Base-by-base conservation (phyloP, 805 yeast species). In the Metschnikowia arizonensis region DNA sequence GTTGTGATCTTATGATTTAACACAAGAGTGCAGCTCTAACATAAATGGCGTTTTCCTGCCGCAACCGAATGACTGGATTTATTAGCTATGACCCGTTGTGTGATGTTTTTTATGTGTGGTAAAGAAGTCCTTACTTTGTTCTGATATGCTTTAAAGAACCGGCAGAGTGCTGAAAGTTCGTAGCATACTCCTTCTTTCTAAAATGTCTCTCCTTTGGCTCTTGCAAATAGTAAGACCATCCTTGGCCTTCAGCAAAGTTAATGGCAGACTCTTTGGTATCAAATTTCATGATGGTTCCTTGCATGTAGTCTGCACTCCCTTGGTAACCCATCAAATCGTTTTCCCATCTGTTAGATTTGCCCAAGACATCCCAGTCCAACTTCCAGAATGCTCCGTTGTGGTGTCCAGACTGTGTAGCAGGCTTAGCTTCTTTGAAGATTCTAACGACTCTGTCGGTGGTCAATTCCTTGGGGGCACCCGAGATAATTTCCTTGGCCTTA, bases 291-390 rank as follows among this genome's bases (percentile, higher is more conserved):
- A 77, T 77, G 7, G 91, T 83, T 14, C 84, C 88, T 68, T 86
- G 85, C 85, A 88, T 83, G 66, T 81, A 82, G 63, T 87, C 96
- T 30, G 85, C 79, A 36, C 85, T 73, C 37, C 86, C 78, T 58
- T 85, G 90, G 72, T 85, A 87, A 21, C 96, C 96, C 65, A 87
- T 87, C 61, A 87, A 72, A 62, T 85, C 91, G 65, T 87, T 87
- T 62, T 87, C 96, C 95, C 95, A 87, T 62, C 93, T 73, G 71
- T 87, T 81, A 18, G 85, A 87, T 58, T 82, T 79, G 36, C 81
- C 81, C 46, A 83, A 68, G 33, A 86, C 77, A 60, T 88, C 95
- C 91, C 93, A 87, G 65, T 87, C 95, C 46, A 87, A 60, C 58
- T 79, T 81, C 96, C 96, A 87, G 54, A 59, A 63, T 45, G 67